Evolutionary conservation across 2,329 filamentous ascomycete genomes (phyloP), one percentile per base, ranked within the genome.

Genomic region (Verticillium tricorpus): DNA sequence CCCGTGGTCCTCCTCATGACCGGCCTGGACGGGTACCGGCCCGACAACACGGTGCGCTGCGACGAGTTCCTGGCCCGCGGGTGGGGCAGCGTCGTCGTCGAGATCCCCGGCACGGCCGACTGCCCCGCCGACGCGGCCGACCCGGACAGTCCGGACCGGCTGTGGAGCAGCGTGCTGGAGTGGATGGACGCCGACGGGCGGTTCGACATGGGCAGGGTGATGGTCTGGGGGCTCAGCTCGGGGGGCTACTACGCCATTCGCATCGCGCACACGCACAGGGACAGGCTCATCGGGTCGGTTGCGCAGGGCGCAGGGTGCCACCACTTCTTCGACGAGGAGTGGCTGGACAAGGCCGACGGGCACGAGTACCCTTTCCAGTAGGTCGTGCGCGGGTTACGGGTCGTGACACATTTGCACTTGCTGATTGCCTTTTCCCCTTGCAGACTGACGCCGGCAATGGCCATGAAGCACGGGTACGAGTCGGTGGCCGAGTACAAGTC

Each of bases 231-330:
- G 0, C 74, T 90, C 37, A 87, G 84, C 65, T 80, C 83, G 0
- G 88, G 88, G 34, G 88, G 88, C 0, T 90, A 89, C 77, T 89
- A 90, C 73, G 87, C 88, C 22, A 78, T 87, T 40, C 82, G 88
- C 19, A 79, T 85, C n/a, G 87, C 88, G 55, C 86, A 89, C 71
- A 90, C 87, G n/a, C 88, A 90, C 70, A 74, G 76, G 19, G 70
- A 77, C 0, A 72, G 75, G 11, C 73, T 91, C 22, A 72, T 74
- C 0, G 88, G 87, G 0, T 73, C 74, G 25, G 78, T 90, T 22
- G 87, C 85, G 15, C 84, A 87, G 67, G 84, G 84, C 0, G 82
- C 82, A 2, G 82, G 82, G 0, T 80, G 78, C 14, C 84, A 87
- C 70, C 76, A 83, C 67, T 85, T 85, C 67, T 80, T 85, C 67